These are phyloP conservation scores for Rosa multiflora DNA, from an alignment of 306 rosid genomes.

Conservation along the genomic window DNA sequence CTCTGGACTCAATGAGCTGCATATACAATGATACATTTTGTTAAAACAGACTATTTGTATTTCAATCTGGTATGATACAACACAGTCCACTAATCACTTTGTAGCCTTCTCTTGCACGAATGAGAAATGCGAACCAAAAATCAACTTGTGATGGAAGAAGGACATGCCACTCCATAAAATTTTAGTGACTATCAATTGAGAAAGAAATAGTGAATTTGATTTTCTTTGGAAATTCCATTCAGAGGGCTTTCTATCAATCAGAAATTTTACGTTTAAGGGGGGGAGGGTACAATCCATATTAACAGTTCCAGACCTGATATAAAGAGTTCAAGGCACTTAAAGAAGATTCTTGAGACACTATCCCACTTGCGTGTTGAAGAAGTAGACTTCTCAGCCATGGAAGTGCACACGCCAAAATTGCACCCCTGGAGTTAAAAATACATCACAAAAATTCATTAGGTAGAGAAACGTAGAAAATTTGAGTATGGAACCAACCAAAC, in stretches of 20 bases:
- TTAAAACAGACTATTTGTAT: not conserved
- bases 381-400: conserved; percentile 73
- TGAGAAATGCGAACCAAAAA: not conserved
- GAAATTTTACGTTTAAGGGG: not conserved
- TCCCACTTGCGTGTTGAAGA: conserved; percentile 68
- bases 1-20: conserved; percentile 77
- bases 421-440: conserved; percentile 45
- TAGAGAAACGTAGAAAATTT: no score
- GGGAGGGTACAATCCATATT: not conserved
- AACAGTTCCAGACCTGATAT: conserved; percentile 55
- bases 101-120: not conserved
- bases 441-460: not conserved
- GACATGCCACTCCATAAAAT: not conserved
- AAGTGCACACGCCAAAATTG: conserved; percentile 70
- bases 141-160: not conserved
- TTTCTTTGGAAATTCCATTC: no score
- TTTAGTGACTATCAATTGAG: no score
- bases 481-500: not conserved
- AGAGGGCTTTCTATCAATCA: not conserved
- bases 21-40: conserved; percentile 4
- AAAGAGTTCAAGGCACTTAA: conserved; percentile 56
- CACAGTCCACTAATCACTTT: not conserved
- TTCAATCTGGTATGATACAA: not conserved
- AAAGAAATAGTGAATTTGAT: no score
- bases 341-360: conserved; percentile 37